Percentiles rank a stretch among this genome's conserved stretches.
Conservation (phyloP, 805 yeast genomes). For the Kodamaea leandrae region DNA sequence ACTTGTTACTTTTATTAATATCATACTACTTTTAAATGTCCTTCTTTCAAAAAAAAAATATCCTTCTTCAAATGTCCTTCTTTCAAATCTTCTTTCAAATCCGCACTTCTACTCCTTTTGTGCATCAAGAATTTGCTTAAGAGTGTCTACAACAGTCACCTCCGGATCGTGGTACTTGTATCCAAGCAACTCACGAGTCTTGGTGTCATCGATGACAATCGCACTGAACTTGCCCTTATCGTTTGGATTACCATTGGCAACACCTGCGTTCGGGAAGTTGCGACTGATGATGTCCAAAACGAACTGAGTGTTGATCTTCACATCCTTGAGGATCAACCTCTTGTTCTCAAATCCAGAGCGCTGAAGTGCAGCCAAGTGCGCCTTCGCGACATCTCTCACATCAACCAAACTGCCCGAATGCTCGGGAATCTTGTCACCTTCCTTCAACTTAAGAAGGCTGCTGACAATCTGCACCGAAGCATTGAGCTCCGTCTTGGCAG, state of each 20-base stretch:
- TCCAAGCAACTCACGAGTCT: constrained; percentile 19
- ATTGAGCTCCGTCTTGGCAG: constrained; percentile 15
- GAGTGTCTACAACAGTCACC: constrained; percentile 21
- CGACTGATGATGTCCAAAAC: constrained; percentile 21
- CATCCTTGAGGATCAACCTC: constrained; percentile 28
- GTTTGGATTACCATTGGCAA: constrained; percentile 18
- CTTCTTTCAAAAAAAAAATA: too few species aligned
- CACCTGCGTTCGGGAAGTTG: constrained; percentile 19
- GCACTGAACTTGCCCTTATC: not conserved
- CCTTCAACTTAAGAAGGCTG: constrained; percentile 7
- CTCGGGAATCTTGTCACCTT: constrained; percentile 16
- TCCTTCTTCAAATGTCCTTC: too few species aligned
- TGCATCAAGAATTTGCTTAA: constrained; percentile 24
- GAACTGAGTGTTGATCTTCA: constrained; percentile 17
- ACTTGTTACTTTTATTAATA: too few species aligned
- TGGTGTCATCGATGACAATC: constrained; percentile 12
- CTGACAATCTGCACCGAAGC: constrained; percentile 24
- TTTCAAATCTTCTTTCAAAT: too few species aligned
- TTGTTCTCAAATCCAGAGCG: constrained; percentile 19
- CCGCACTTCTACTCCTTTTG: too few species aligned
- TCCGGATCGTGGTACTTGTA: constrained; percentile 18
- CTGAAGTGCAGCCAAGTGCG: constrained; percentile 34
- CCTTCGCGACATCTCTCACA: constrained; percentile 26
- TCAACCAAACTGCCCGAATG: constrained; percentile 17
- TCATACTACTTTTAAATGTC: too few species aligned